Base-by-base conservation (phyloP, 352 stramenopile genomes). In the Globisporangium irregulare region DNA sequence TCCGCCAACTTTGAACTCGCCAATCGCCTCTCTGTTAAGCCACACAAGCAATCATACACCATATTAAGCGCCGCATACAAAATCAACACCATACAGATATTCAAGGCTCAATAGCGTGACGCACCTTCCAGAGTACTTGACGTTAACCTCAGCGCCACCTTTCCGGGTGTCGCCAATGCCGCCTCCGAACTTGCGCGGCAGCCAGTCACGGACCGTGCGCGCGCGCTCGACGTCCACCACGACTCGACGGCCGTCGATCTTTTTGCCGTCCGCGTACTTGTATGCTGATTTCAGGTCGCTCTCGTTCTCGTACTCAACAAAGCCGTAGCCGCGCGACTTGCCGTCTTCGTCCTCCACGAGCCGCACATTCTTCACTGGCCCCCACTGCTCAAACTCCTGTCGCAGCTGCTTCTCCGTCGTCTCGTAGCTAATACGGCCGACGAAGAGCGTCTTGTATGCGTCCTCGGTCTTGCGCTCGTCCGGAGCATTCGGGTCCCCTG, bases 281-380 rank as follows among this genome's bases (percentile, higher is more conserved):
- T 98, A 99, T 1, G 97, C 97, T 1, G 84, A 72, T 71, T 98
- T 98, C 84, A 99, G 92, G 72, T 99, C 98, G 59, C 92, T 89
- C 76, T 99, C 97, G 70, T 97, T 92, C 69, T 98, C 95, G 76
- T 98, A 99, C 80, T 99, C 97, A n/a, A 99, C 88, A 76, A 99
- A 99, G 9, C 85, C 97, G 79, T 99, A 99, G 51, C 97, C 97
- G 34, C 90, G 82, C 46, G 93, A 97, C 71, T 98, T 98, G 58
- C 90, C 93, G 46, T 93, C 77, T 38, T 80, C 68, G 62, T 98
- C 91, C 57, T 93, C 84, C 12, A 98, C 86, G 22, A 98, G 73
- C 8, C 88, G 77, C 43, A 99, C 79, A n/a, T 82, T 86, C 68
- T 95, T 92, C 46, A 98, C 88, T 0, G 90, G 78, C 1, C 96